Evolutionary conservation across 345 rosid genomes (phyloP).

Genomic region (Boechera stricta): DNA sequence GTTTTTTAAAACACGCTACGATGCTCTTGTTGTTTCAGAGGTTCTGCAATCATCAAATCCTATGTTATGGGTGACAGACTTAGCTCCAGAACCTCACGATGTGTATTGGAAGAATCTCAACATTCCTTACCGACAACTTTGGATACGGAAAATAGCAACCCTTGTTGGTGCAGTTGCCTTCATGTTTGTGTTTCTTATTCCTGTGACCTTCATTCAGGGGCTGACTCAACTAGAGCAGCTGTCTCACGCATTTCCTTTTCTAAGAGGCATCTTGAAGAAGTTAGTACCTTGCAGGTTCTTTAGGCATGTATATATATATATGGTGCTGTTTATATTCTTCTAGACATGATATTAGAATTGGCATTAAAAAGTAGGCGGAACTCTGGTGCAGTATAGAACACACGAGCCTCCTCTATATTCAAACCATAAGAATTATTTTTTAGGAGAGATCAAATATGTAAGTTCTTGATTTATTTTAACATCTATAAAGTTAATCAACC

Average conservation of each 20-base stretch:
- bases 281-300: slow-evolving; percentile 48
- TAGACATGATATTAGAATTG: slow-evolving; percentile 27
- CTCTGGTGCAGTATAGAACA: neutral
- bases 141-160: slow-evolving; percentile 77
- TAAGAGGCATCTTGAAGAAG: slow-evolving; percentile 64
- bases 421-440: no score
- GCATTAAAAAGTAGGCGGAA: neutral
- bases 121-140: slow-evolving; percentile 80
- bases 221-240: slow-evolving; percentile 74
- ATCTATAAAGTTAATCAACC: slow-evolving; percentile 2
- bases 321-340: neutral
- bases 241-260: slow-evolving; percentile 67
- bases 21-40: slow-evolving; percentile 75
- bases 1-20: slow-evolving; percentile 81
- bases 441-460: neutral
- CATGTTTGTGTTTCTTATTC: slow-evolving; percentile 77
- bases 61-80: slow-evolving; percentile 87
- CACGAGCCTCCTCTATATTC: neutral
- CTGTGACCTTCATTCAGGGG: slow-evolving; percentile 89
- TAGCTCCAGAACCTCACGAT: slow-evolving; percentile 93
- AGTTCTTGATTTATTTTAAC: neutral
- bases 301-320: neutral
- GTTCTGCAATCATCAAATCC: slow-evolving; percentile 85
- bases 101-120: slow-evolving; percentile 87
- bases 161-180: slow-evolving; percentile 67